These are phyloP conservation scores for Fagus sylvatica DNA, from an alignment of 306 rosid genomes.

Conservation along the genomic window DNA sequence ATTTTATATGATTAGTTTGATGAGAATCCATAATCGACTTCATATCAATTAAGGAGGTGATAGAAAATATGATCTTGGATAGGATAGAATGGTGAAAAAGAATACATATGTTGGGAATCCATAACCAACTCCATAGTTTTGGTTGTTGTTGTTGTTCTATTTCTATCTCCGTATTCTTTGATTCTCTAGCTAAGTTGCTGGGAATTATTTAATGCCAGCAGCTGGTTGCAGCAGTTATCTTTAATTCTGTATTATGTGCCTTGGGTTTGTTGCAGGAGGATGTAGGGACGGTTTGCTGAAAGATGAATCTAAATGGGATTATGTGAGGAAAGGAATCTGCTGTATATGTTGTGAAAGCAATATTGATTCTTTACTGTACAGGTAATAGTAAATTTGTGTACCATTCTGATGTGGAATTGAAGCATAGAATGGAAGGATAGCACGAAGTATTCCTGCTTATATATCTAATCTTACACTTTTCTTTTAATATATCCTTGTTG, in stretches of 20 bases:
- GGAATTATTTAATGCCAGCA: not conserved
- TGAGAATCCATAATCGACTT: too few species aligned
- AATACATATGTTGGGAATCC: too few species aligned
- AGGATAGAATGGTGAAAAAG: too few species aligned
- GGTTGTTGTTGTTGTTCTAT: too few species aligned
- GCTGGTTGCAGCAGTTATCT: not conserved
- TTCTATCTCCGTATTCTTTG: not conserved
- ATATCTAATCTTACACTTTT: not conserved
- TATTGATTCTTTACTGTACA: slow-evolving; percentile 91
- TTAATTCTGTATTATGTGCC: not conserved
- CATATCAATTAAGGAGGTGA: too few species aligned
- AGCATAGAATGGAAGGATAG: slow-evolving; percentile 6
- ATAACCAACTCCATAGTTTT: too few species aligned
- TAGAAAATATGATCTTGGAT: too few species aligned
- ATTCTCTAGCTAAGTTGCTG: not conserved
- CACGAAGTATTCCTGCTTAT: not conserved
- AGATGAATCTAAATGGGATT: slow-evolving; percentile 78
- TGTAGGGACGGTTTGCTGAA: slow-evolving; percentile 45
- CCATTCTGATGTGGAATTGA: slow-evolving; percentile 8
- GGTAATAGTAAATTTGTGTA: slow-evolving; percentile 38
- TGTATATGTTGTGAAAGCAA: slow-evolving; percentile 71
- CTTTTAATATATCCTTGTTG: not conserved
- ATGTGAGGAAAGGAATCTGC: slow-evolving; percentile 89
- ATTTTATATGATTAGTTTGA: too few species aligned
- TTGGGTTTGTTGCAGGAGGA: slow-evolving; percentile 41